Conservation (phyloP, 345 rosid genomes). For the Camelina laxa region DNA sequence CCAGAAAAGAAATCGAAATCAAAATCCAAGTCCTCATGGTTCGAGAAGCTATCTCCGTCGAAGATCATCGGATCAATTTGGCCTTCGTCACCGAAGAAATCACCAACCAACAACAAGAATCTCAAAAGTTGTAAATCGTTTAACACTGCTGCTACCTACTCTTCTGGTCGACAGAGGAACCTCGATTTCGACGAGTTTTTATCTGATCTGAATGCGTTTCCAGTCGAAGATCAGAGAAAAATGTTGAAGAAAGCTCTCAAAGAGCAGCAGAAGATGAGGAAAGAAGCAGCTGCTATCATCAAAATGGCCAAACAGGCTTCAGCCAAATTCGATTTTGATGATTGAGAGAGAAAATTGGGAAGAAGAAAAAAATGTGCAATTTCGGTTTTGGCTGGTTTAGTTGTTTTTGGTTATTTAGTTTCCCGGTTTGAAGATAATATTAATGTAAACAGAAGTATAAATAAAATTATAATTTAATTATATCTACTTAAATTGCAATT, state of each 20-base stretch:
- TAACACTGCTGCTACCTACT: neutral
- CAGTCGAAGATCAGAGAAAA: slow-evolving; percentile 61
- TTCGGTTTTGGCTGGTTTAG: neutral
- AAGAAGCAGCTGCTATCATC: slow-evolving; percentile 74
- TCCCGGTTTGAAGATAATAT: neutral
- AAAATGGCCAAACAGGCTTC: slow-evolving; percentile 74
- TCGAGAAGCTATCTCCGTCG: slow-evolving; percentile 62
- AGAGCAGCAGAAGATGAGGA: slow-evolving; percentile 62
- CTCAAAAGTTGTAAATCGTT: slow-evolving; percentile 33
- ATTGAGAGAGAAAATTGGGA: neutral
- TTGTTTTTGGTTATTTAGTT: slow-evolving; percentile 7
- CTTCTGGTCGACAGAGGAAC: slow-evolving; percentile 37
- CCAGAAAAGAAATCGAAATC: slow-evolving; percentile 25
- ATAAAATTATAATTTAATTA: neutral
- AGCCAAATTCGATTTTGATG: slow-evolving; percentile 45
- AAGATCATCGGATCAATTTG: slow-evolving; percentile 59
- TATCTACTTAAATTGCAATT: neutral
- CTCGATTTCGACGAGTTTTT: slow-evolving; percentile 55
- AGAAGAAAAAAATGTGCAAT: neutral
- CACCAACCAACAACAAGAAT: slow-evolving; percentile 40
- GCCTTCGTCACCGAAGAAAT: slow-evolving; percentile 68
- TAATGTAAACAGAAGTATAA: slow-evolving; percentile 12
- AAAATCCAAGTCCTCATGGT: slow-evolving; percentile 29
- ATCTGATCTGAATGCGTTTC: slow-evolving; percentile 57
- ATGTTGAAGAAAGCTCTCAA: slow-evolving; percentile 64